These are phyloP conservation scores for Penicillium sp. DNA, from an alignment of 2,329 filamentous ascomycete species.

Conservation along the genomic window DNA sequence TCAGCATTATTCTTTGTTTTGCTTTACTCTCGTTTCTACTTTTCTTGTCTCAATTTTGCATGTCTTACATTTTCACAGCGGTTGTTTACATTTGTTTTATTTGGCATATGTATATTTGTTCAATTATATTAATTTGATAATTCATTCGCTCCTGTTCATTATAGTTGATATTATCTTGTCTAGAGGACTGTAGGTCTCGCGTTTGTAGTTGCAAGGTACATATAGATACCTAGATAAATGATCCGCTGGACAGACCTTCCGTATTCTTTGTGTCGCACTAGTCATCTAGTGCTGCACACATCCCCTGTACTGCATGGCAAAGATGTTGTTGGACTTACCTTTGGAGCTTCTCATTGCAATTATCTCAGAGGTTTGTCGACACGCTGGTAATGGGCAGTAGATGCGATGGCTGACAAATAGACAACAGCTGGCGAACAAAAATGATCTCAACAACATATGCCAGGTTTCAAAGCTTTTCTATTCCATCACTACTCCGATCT, in stretches of 20 bases:
- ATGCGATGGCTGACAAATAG: background rate
- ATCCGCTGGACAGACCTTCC: too few species aligned
- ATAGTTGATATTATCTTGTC: too few species aligned
- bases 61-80: background rate
- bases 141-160: too few species aligned
- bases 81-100: background rate
- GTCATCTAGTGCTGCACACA: too few species aligned
- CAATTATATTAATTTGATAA: background rate
- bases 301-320: too few species aligned
- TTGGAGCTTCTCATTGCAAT: background rate
- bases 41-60: background rate
- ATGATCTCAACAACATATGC: slow-evolving; percentile 2
- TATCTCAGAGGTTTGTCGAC: background rate
- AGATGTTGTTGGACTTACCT: background rate
- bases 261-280: too few species aligned
- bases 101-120: background rate
- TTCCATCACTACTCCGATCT: background rate
- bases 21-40: background rate
- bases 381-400: background rate
- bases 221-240: too few species aligned
- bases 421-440: background rate
- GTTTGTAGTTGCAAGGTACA: too few species aligned
- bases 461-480: background rate
- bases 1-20: background rate
- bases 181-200: too few species aligned